Evolutionary conservation across 768 basidiomycete genomes (phyloP), one percentile per base, ranked within the genome.

Genomic region (Mycena pura): DNA sequence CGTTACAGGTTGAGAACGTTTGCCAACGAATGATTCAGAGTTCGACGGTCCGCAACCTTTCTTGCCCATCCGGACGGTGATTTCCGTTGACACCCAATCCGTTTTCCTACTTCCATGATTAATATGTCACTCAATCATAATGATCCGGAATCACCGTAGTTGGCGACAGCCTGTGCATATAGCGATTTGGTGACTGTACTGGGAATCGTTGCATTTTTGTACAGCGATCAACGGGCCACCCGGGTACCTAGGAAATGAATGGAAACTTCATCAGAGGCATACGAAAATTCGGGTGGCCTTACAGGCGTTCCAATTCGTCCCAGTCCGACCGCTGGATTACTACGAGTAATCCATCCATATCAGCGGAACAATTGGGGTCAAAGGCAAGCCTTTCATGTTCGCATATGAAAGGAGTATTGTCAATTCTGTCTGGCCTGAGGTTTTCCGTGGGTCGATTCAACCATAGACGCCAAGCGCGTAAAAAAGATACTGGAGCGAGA

Each of bases 391-490:
- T 72, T 6, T 77, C 77, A 72, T 95, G 93, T 57, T 83, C 76
- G 73, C 93, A 95, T 47, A 92, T 66, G 68, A 91, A 87, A 9
- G 70, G 67, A 13, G 79, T 75, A 65, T 87, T 93, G 71, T 92
- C 86, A 32, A 93, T 70, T 6, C 50, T 57, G n/a, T 82, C 80
- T 0, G 93, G 92, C 28, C 91, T 84, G 28, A 76, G 63, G 48
- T 76, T 69, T 58, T 84, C 83, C 7, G 78, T 73, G 15, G 89
- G 89, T 51, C 81, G 82, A 52, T 76, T 76, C 7, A 88, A 69
- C 93, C 93, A 95, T 56, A 81, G 79, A 54, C 80, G 79, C 93
- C 93, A 95, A 36, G 76, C 68, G 24, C 81, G 85, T 47, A 89
- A 73, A 69, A 93, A 95, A 2, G 77, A 77, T 28, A 82, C 75